Conservation (phyloP, 1,139 yeast species). For the Saccharomyces pastorianus region DNA sequence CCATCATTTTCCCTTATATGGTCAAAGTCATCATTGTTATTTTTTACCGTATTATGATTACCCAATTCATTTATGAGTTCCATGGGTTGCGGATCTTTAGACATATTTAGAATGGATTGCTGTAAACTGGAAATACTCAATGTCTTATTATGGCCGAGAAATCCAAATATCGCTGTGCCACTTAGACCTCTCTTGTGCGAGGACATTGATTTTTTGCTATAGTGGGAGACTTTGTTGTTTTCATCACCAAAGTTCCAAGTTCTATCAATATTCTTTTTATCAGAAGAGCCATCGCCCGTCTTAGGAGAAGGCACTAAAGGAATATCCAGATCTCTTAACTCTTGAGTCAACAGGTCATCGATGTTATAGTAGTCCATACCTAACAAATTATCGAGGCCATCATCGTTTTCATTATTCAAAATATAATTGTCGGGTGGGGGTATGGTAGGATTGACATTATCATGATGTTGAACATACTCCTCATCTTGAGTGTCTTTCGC, state of each 20-base stretch:
- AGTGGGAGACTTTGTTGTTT: slow-evolving; percentile 4
- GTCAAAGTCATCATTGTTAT: neutral
- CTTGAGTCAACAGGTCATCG: slow-evolving; percentile 27
- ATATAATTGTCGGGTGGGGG: neutral
- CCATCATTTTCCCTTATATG: neutral
- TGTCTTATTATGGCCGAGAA: slow-evolving; percentile 46
- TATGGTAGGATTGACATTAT: neutral
- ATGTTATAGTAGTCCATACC: slow-evolving; percentile 22
- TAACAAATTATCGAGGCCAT: slow-evolving; percentile 9
- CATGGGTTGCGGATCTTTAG: slow-evolving; percentile 1
- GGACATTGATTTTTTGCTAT: neutral
- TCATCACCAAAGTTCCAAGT: slow-evolving; percentile 7
- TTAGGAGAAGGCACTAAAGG: slow-evolving; percentile 21
- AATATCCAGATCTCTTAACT: slow-evolving; percentile 26
- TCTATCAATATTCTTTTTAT: neutral
- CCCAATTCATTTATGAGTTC: neutral
- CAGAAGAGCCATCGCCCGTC: neutral
- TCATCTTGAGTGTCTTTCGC: slow-evolving; percentile 3
- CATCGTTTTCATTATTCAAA: neutral
- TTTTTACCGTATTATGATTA: neutral
- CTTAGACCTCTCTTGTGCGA: slow-evolving; percentile 36
- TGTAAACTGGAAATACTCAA: slow-evolving; percentile 30
- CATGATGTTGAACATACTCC: slow-evolving; percentile 1
- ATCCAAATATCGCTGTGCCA: slow-evolving; percentile 62
- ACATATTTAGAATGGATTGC: slow-evolving; percentile 5